Evolutionary conservation across 2,329 filamentous ascomycete genomes (phyloP).

Genomic region (Rhytidhysteron rufulum): DNA sequence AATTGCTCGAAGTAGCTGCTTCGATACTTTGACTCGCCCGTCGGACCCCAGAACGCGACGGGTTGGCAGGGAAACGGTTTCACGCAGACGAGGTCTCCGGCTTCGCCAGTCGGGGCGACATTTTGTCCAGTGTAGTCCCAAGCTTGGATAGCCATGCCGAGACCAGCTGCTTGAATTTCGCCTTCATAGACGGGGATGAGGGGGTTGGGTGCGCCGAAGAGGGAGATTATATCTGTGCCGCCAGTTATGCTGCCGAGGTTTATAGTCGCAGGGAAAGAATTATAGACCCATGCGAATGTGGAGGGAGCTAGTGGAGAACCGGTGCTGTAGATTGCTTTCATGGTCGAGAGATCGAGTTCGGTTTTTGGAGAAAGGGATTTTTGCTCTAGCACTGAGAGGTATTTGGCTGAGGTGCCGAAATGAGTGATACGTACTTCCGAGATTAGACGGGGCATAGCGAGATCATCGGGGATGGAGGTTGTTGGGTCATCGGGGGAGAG

Average conservation of each 20-base stretch:
- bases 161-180: slow-evolving; percentile 48
- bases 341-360: slow-evolving; percentile 49
- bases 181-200: slow-evolving; percentile 47
- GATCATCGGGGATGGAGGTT: slow-evolving; percentile 60
- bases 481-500: slow-evolving; percentile 38
- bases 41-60: slow-evolving; percentile 77
- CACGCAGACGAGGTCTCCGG: slow-evolving; percentile 85
- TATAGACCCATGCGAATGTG: slow-evolving; percentile 87
- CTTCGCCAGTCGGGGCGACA: slow-evolving; percentile 59
- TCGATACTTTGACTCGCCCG: slow-evolving; percentile 71
- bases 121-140: slow-evolving; percentile 54
- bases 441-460: slow-evolving; percentile 79
- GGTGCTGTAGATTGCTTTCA: slow-evolving; percentile 89
- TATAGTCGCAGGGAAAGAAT: slow-evolving; percentile 71
- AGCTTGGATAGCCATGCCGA: slow-evolving; percentile 50
- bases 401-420: slow-evolving; percentile 93
- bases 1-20: slow-evolving; percentile 88
- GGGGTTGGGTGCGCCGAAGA: slow-evolving; percentile 79
- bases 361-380: slow-evolving; percentile 43
- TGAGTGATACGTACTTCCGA: slow-evolving; percentile 80
- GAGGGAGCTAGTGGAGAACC: slow-evolving; percentile 89
- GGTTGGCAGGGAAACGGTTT: slow-evolving; percentile 88
- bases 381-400: slow-evolving; percentile 85
- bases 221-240: slow-evolving; percentile 92
- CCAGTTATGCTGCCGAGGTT: slow-evolving; percentile 93